Base-by-base conservation (phyloP, 306 rosid genomes). In the Sechiopsis laciniata region DNA sequence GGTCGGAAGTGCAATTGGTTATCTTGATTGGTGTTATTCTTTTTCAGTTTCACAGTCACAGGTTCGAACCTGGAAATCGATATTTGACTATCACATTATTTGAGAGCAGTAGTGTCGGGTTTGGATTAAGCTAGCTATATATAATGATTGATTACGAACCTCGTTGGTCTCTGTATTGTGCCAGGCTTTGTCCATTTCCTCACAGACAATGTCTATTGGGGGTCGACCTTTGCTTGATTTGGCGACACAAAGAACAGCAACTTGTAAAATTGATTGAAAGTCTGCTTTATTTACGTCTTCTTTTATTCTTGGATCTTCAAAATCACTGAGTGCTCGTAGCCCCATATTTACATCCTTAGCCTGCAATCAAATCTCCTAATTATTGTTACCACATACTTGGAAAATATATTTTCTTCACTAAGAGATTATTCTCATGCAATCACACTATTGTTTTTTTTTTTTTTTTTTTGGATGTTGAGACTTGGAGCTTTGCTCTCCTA, bases 201-300 rank as follows among this genome's bases (percentile, higher is more conserved):
- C 88, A 52, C 60, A 85, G 72, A 92, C 81, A 19, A 79, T 75
- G 54, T 84, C 92, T 13, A 92, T 80, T 24, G 81, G 71, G 9
- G 97, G 97, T 8, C 97, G 95, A 29, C 86, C 95, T 26, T 74
- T 78, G 83, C 97, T 85, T 76, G 95, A 85, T 77, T 84, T 88
- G 11, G 97, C 91, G 51, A 90, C 95, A 61, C 97, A 92, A 11
- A 90, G 82, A 29, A 89, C 96, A 22, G 95, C 96, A 66, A 92
- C 73, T 3, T 84, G 82, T 24, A 92, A 79, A 71, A 90, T 92
- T 37, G 87, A 76, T 29, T 80, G 79, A 29, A 92, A 92, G 40
- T 92, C 92, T 0, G 19, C 84, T 75, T 77, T 78, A 60, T 88
- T 81, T 21, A 90, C 53, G 32, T 88, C 72, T 65, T 95, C 97